A percentile compares a stretch with the other conserved stretches of the same genome.
Conservation (phyloP, 768 basidiomycete species). For the Suillus discolor region DNA sequence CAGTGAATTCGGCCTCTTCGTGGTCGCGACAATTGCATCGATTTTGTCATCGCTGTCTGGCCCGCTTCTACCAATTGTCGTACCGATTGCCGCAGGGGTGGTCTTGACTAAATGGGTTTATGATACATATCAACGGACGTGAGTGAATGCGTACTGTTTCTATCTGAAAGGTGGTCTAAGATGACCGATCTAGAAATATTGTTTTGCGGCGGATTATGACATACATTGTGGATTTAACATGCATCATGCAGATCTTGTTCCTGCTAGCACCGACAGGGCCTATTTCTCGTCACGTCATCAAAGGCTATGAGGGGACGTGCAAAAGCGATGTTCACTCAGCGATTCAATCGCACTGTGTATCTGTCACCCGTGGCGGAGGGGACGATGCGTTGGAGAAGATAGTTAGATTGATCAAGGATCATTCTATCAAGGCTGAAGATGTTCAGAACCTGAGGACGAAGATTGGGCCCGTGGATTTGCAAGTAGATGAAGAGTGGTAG, state of each 20-base stretch:
- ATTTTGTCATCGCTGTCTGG: not conserved
- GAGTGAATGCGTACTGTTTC: not conserved
- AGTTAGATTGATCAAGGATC: constrained; percentile 4
- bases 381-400: constrained; percentile 11
- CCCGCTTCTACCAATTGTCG: constrained; percentile 2
- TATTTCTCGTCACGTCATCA: constrained; percentile 9
- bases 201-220: constrained; percentile 20
- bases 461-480: constrained; percentile 1
- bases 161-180: not conserved
- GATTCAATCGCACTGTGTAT: not conserved
- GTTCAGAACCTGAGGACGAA: constrained; percentile 7
- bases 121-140: constrained; percentile 12
- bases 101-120: constrained; percentile 9
- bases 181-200: not conserved
- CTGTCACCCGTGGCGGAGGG: constrained; percentile 1
- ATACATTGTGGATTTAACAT: constrained; percentile 29
- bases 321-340: constrained; percentile 7
- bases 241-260: constrained; percentile 27
- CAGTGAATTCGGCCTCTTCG: constrained; percentile 9
- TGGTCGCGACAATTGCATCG: not conserved
- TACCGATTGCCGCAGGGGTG: not conserved
- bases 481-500: constrained; percentile 6
- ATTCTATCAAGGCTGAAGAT: constrained; percentile 11
- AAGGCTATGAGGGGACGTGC: constrained; percentile 7
- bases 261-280: constrained; percentile 11